Base-by-base conservation (phyloP, 345 rosid species). In the Schrenkiella parvula region DNA sequence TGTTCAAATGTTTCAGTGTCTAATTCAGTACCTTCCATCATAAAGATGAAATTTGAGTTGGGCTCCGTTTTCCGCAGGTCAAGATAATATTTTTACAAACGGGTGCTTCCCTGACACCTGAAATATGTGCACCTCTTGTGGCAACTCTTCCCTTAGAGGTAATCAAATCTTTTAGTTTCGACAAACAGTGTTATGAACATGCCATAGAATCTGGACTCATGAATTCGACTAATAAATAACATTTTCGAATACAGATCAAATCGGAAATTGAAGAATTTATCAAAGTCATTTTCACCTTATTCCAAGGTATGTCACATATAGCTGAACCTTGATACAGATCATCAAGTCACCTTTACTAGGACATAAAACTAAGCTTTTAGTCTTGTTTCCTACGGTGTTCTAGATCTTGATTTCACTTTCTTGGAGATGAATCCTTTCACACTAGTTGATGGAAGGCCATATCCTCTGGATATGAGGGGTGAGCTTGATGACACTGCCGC, bases 391-490 rank as follows among this genome's bases (percentile, higher is more conserved):
- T 17, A 74, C 73, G 28, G 62, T 41, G 13, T 60, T 3, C 68
- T 74, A 91, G 97, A 93, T 84, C 86, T 93, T 64, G 97, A 93
- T 85, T 91, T 95, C 81, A 91, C 96, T 52, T 91, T 91, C 91
- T 86, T 91, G 21, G 99, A 95, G 86, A 95, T 95, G 99, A 91
- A 95, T 79, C 99, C 99, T 37, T 95, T 91, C 77, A 78, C 99
- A 21, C 76, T 91, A 69, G 90, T 95, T 72, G 82, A 87, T 59
- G 91, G 91, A 70, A 95, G 80, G 85, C 99, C 97, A 59, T 95
- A 91, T 82, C 96, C 96, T 54, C 69, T 91, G 77, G 99, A 95
- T 77, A 91, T 91, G 96, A 89, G 97, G 79, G 97, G 99, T 70
- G 97, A 95, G 83, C 91, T 95, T 50, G 96, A 95, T 55, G 99